These are phyloP conservation scores for Emericellopsis atlantica DNA, from an alignment of 2,329 filamentous ascomycete species.

Conservation along the genomic window DNA sequence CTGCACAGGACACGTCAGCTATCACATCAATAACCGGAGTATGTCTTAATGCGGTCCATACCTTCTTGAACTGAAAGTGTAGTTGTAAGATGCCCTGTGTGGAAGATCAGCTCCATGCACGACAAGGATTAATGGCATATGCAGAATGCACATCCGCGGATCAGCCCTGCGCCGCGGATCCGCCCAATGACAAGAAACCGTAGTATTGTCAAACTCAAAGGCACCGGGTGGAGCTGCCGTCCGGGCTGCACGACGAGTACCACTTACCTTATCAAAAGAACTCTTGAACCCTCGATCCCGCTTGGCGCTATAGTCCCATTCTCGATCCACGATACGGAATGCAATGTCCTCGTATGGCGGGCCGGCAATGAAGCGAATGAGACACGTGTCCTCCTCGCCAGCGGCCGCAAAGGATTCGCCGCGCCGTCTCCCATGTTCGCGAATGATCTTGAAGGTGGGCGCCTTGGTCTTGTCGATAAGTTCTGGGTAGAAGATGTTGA, in stretches of 20 bases:
- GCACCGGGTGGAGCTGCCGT: background rate
- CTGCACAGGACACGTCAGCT: conserved; percentile 19
- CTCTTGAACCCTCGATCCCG: conserved; percentile 89
- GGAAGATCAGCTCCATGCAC: conserved; percentile 10
- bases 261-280: conserved; percentile 87
- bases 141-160: background rate
- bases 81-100: conserved; percentile 80
- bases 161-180: too few relatives aligned
- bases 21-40: background rate
- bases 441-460: conserved; percentile 90
- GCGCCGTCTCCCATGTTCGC: conserved; percentile 77
- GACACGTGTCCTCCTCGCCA: conserved; percentile 91
- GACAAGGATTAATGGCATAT: background rate
- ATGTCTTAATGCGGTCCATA: conserved; percentile 22
- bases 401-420: conserved; percentile 89
- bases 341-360: conserved; percentile 95
- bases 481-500: conserved; percentile 98
- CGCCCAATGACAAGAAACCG: too few relatives aligned
- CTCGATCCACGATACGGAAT: conserved; percentile 93
- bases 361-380: conserved; percentile 91
- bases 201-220: background rate
- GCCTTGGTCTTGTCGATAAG: conserved; percentile 90
- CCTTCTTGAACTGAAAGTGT: conserved; percentile 98
- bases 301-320: conserved; percentile 98
- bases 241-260: conserved; percentile 1